Evolutionary conservation across 305 asterid species (phyloP).

Genomic region (Solanum aculeatissimum): DNA sequence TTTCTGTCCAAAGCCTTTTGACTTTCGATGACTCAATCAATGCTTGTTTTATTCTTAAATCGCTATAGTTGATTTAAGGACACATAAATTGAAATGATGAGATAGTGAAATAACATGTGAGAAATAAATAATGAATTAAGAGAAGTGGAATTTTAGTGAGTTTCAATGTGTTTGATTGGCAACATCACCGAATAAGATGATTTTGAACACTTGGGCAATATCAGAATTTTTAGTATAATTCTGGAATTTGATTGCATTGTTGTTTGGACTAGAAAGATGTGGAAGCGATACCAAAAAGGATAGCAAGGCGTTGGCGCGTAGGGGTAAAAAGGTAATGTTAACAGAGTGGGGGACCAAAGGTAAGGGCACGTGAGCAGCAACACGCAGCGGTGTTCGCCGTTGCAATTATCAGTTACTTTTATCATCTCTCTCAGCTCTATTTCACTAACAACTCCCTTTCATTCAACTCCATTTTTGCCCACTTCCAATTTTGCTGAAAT

Average conservation of each 20-base stretch:
- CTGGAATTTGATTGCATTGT: no score
- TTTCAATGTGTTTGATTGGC: no score
- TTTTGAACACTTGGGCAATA: no score
- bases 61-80: no score
- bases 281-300: background rate
- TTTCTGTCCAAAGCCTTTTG: background rate
- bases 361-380: background rate
- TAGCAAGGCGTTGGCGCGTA: background rate
- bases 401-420: background rate
- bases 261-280: no score
- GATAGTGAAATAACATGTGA: no score
- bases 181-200: no score
- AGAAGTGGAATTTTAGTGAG: no score
- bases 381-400: background rate
- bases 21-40: no score
- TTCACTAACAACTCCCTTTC: background rate
- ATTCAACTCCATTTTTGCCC: background rate
- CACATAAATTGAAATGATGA: no score
- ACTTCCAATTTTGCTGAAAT: background rate
- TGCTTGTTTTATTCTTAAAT: no score
- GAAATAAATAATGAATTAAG: no score
- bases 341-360: background rate
- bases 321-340: background rate
- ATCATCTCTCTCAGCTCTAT: background rate
- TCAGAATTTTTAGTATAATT: background rate